Evolutionary conservation across 2,329 filamentous ascomycete species (phyloP), one percentile per base, ranked within the genome.

Genomic region (Plectosphaerella sp.): DNA sequence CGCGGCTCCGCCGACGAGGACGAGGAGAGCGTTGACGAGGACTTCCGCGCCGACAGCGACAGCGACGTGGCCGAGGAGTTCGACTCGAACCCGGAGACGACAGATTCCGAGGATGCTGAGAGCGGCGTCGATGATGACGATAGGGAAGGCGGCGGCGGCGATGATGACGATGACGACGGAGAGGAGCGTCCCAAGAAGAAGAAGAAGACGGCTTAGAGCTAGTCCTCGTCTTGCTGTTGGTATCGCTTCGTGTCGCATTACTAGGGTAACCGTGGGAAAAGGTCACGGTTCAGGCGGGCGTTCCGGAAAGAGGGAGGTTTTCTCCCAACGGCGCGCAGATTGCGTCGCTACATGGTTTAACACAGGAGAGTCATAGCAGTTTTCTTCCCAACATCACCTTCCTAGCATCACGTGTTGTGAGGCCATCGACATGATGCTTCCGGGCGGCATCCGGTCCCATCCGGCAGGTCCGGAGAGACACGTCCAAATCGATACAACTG

Each of bases 21-120:
- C 63, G 89, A 93, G 65, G 93, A 97, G 75, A 93, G 88, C 54
- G 85, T 92, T 9, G 94, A 99, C 62, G 94, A 99, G 68, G 94
- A 99, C 73, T 99, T 99, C 78, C 83, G 88, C 61, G 89, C 88
- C 6, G 91, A 95, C 56, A 92, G 88, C 14, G 94, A 99, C 58
- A 95, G 89, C 50, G 94, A 99, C 60, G 92, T 97, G 3, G 94
- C 93, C 1, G 94, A 99, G 71, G 95, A 99, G 67, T 99, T 84
- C 61, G 94, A 99, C 70, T 93, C 89, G 50, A 87, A 83, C 45
- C 93, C 97, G 65, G 90, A 96, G 66, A 96, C 91, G 65, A 89
- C 84, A 48, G 91, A 88, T 12, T 85, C 80, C 16, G 86, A 79
- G 22, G 86, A 86, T 59, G 83, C 75, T 43, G 86, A 86, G 63